Conservation (phyloP, 768 basidiomycete species). For the Pleurotus giganteus region DNA sequence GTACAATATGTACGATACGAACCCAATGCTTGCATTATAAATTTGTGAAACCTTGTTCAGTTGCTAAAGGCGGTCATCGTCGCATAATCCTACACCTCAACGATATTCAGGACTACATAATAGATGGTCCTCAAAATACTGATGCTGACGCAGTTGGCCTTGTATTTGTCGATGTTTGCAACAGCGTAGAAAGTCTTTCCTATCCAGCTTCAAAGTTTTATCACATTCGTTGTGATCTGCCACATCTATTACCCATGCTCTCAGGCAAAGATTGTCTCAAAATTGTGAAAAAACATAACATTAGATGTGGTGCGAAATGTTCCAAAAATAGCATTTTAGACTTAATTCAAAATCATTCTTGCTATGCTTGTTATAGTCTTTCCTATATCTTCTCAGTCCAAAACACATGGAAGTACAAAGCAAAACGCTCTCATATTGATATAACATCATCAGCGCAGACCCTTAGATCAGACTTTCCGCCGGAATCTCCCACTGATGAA, state of each 20-base stretch:
- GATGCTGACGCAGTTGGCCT: neutral
- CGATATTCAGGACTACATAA: neutral
- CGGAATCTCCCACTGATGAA: neutral
- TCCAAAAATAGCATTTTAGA: neutral
- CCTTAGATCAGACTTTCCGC: neutral
- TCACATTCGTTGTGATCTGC: neutral
- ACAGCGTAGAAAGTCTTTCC: neutral
- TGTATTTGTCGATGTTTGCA: neutral
- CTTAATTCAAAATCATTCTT: neutral
- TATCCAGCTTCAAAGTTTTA: neutral
- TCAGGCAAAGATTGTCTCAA: neutral
- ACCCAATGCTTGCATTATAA: no score
- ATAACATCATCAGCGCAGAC: no score
- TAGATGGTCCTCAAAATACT: neutral
- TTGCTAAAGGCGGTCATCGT: no score
- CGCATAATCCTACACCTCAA: no score
- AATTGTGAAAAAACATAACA: neutral
- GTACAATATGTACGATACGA: no score
- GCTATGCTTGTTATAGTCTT: neutral
- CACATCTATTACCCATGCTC: neutral
- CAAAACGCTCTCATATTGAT: no score
- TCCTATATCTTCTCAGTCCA: neutral
- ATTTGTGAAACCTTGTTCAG: no score
- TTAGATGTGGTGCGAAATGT: neutral
- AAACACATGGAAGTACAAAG: neutral